phyloP scores from a whole-genome alignment of 306 rosid species.

The Hylodesmum podocarpum region DNA sequence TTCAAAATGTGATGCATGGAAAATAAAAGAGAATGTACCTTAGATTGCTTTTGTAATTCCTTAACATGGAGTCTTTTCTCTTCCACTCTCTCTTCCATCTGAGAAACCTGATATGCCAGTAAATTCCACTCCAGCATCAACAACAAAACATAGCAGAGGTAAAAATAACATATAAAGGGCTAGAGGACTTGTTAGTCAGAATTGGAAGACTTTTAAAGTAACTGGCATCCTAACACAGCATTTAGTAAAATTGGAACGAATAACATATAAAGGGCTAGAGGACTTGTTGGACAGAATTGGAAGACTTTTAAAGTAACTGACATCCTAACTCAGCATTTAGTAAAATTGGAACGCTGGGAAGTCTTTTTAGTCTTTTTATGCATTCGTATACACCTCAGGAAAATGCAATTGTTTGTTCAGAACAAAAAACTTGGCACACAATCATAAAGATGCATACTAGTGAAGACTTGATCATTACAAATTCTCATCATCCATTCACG shows the following conservation, averaged over 20 bases:
- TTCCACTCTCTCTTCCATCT: slow-evolving; percentile 50
- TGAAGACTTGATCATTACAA: not conserved
- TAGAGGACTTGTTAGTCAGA: not conserved
- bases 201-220: not conserved
- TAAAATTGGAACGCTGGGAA: not conserved
- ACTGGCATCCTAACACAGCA: slow-evolving; percentile 7
- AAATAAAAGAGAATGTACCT: slow-evolving; percentile 40
- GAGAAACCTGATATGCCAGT: slow-evolving; percentile 55
- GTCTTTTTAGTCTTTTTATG: not conserved
- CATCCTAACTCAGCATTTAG: slow-evolving; percentile 8
- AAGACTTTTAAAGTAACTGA: not conserved
- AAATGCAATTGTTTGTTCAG: slow-evolving; percentile 1
- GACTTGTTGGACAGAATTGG: not conserved
- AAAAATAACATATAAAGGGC: slow-evolving; percentile 11
- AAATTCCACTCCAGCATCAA: slow-evolving; percentile 28
- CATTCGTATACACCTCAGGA: slow-evolving; percentile 1
- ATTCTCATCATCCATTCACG: slow-evolving; percentile 15
- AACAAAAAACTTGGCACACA: slow-evolving; percentile 6
- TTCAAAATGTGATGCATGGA: slow-evolving; percentile 8
- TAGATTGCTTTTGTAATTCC: slow-evolving; percentile 71
- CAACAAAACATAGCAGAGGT: slow-evolving; percentile 17
- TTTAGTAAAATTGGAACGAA: slow-evolving; percentile 7
- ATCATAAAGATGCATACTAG: slow-evolving; percentile 3
- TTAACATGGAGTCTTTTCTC: slow-evolving; percentile 42
- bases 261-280: not conserved